Base-by-base conservation (phyloP, 805 yeast genomes). In the Barnettozyma sp. region DNA sequence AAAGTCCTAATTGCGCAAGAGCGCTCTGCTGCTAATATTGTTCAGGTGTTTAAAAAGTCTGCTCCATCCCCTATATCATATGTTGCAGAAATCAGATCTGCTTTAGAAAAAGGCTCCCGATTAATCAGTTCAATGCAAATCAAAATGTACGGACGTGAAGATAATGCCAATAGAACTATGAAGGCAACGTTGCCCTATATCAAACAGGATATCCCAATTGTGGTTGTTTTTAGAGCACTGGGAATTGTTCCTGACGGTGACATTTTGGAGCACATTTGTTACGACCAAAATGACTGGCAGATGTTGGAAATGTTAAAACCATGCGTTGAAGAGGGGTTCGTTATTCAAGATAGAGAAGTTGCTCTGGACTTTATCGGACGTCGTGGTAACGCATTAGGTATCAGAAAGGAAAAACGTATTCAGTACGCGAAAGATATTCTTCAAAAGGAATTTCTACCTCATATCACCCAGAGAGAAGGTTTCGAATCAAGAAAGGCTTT, bases 211-310 rank as follows among this genome's bases (percentile, higher is more conserved):
- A 82, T 92, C 41, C 99, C 99, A 30, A 88, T 92, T 51, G 95
- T 92, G 19, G 82, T 92, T 58, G 96, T 92, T 16, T 92, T 92
- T 64, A 76, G 99, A 68, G 99, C 99, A 9, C 70, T 92, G 41
- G 99, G 99, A 49, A 92, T 92, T 33, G 96, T 92, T 16, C 97
- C 97, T 26, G 99, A 92, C 67, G 98, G 99, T 60, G 99, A 92
- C 65, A 92, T 92, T 54, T 69, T 92, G 55, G 97, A 92, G 63
- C 98, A 92, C 62, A 92, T 92, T 41, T 92, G 98, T 66, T 92
- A 90, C 62, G 99, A 92, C 62, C 87, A 86, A 42, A 83, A 81
- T 48, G 99, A 92, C 67, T 90, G 97, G 97, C 98, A 92, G 65
- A 92, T 92, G 98, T 73, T 92, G 61, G 99, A 92, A 65, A 86